Evolutionary conservation across 305 asterid genomes (phyloP).

Genomic region (Plantago coronopus): DNA sequence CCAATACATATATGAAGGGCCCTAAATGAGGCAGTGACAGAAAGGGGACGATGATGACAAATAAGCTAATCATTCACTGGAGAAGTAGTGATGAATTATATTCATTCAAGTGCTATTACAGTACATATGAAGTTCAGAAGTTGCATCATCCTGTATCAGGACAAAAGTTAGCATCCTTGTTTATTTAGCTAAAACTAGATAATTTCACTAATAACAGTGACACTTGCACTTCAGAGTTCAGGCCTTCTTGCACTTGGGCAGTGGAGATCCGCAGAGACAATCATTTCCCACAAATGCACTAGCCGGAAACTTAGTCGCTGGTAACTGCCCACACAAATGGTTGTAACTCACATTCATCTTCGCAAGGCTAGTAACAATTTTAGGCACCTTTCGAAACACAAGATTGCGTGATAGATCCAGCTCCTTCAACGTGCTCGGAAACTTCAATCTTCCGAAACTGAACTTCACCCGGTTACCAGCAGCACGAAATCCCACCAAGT

Average conservation of each 20-base stretch:
- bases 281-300: conserved; percentile 58
- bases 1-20: no score
- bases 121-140: neutral
- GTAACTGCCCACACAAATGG: conserved; percentile 75
- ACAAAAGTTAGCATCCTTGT: neutral
- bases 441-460: conserved; percentile 44
- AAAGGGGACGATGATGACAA: neutral
- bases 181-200: neutral
- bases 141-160: neutral
- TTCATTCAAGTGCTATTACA: neutral
- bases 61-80: neutral
- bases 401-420: conserved; percentile 65
- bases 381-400: conserved; percentile 65
- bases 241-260: conserved; percentile 52
- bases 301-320: conserved; percentile 56
- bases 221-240: neutral
- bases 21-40: no score
- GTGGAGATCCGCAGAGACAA: conserved; percentile 76
- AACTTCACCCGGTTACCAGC: conserved; percentile 63
- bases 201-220: neutral
- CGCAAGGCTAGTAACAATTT: conserved; percentile 40
- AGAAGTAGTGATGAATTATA: neutral
- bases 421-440: conserved; percentile 41
- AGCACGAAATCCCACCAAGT: conserved; percentile 60
- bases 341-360: conserved; percentile 63